These are phyloP conservation scores for Daldinia loculata DNA, from an alignment of 495 filamentous ascomycete species.

Conservation along the genomic window DNA sequence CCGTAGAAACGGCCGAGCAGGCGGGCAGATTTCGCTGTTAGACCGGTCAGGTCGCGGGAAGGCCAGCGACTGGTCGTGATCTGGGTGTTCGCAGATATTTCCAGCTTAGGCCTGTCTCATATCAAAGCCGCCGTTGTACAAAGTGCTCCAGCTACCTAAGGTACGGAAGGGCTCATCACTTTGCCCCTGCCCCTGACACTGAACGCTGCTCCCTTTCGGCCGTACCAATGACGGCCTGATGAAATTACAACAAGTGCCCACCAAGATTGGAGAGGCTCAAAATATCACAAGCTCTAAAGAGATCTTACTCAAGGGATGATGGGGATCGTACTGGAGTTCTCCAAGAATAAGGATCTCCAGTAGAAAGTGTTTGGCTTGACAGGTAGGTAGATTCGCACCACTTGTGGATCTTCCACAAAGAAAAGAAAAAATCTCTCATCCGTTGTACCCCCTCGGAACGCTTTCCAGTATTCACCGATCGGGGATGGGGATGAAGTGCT, in stretches of 20 bases:
- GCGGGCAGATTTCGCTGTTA: slow-evolving; percentile 2
- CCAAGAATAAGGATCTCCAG: slow-evolving; percentile 2
- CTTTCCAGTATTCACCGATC: slow-evolving; percentile 37
- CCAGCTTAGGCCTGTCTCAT: slow-evolving; percentile 10
- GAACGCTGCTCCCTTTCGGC: slow-evolving; percentile 37
- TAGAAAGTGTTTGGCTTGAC: slow-evolving; percentile 12
- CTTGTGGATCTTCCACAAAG: slow-evolving; percentile 30
- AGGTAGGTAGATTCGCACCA: slow-evolving; percentile 1
- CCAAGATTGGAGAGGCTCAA: slow-evolving; percentile 17
- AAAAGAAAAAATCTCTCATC: slow-evolving; percentile 26
- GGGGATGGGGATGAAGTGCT: slow-evolving; percentile 23
- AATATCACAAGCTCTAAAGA: slow-evolving; percentile 16
- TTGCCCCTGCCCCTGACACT: slow-evolving; percentile 3
- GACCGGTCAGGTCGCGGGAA: slow-evolving; percentile 26
- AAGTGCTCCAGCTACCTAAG: slow-evolving; percentile 12
- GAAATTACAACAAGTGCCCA: slow-evolving; percentile 35
- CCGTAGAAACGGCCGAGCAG: slow-evolving; percentile 36
- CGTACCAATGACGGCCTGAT: slow-evolving; percentile 36
- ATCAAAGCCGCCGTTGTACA: slow-evolving; percentile 22
- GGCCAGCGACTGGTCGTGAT: not conserved
- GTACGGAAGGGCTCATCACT: slow-evolving; percentile 19
- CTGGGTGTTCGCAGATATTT: slow-evolving; percentile 30
- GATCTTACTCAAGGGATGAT: slow-evolving; percentile 1
- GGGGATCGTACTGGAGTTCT: slow-evolving; percentile 12
- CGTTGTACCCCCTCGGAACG: slow-evolving; percentile 25